Base-by-base conservation (phyloP, 768 basidiomycete genomes). In the Termitomyces sp. region DNA sequence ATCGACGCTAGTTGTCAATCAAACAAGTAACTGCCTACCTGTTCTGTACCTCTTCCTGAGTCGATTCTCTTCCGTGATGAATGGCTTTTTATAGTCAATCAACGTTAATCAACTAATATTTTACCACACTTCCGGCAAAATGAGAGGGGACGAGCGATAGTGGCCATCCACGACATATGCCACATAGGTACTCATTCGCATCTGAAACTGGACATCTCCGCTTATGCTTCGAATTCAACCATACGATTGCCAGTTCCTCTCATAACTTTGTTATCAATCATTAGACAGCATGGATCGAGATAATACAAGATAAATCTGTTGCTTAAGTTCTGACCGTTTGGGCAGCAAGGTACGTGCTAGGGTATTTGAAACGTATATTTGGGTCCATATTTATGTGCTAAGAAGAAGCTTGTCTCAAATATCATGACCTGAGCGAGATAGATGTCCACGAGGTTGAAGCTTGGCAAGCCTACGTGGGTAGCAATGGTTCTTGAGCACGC, bases 401-500 rank as follows among this genome's bases (percentile, higher is more conserved):
- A 40, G 18, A 2, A 53, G 18, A 53, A 28, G 18, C 26, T 40
- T 41, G 28, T 28, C 12, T n/a, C 18, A 26, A 9, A 40, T 40
- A 41, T 30, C 38, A 28, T 41, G 23, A 5, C 4, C 16, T 53
- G 5, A 50, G 18, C n/a, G 32, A n/a, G 20, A 30, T 41, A 41
- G 5, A 32, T 41, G 40, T 9, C 8, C 40, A 55, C 30, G 5
- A 4, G 10, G 16, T 6, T 23, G 20, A 43, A 13, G 44, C 18
- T 43, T 44, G 32, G 18, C n/a, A 32, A 6, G 32, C 14, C 52
- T 63, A 59, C 1, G 35, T 53, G 5, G 59, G 20, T 12, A 28
- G 48, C n/a, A 12, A 14, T 23, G 58, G n/a, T 14, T 61, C 44
- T 10, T 46, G 33, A 32, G 2, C 53, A 38, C 67, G 60, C 50